These are phyloP conservation scores for Leccinum solheimii DNA, from an alignment of 1,284 basidiomycete genomes.

Conservation along the genomic window DNA sequence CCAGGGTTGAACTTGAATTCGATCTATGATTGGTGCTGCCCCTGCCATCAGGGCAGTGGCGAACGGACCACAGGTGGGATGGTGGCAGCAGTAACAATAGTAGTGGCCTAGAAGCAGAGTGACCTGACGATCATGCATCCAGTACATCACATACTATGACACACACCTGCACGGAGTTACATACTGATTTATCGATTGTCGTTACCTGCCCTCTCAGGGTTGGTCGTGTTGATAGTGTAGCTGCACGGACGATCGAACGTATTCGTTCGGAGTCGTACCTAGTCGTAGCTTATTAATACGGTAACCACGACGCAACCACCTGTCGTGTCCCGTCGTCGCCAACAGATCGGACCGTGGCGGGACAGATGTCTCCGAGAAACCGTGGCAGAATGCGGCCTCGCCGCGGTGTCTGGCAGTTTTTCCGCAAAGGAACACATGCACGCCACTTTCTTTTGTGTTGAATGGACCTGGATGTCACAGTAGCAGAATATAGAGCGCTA, in stretches of 20 bases:
- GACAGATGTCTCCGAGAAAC: background rate
- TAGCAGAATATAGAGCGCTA: too few relatives aligned
- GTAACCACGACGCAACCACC: too few relatives aligned
- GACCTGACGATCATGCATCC: background rate
- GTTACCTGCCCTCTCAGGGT: background rate
- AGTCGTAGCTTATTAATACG: too few relatives aligned
- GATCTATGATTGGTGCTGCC: background rate
- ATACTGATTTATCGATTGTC: background rate
- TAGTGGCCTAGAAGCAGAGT: background rate
- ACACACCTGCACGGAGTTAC: background rate
- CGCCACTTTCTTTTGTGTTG: background rate
- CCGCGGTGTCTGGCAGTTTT: background rate
- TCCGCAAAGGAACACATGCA: background rate
- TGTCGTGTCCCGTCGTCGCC: too few relatives aligned
- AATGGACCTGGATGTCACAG: too few relatives aligned
- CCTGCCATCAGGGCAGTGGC: background rate
- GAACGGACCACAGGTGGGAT: background rate
- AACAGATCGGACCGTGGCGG: background rate
- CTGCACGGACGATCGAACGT: too few relatives aligned
- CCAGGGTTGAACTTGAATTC: background rate
- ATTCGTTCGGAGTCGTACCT: too few relatives aligned
- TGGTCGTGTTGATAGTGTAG: background rate
- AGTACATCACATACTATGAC: background rate
- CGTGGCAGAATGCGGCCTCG: background rate
- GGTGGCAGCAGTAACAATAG: background rate